Base-by-base conservation (phyloP, 2,329 filamentous ascomycete genomes). In the Diaporthe humulicola region DNA sequence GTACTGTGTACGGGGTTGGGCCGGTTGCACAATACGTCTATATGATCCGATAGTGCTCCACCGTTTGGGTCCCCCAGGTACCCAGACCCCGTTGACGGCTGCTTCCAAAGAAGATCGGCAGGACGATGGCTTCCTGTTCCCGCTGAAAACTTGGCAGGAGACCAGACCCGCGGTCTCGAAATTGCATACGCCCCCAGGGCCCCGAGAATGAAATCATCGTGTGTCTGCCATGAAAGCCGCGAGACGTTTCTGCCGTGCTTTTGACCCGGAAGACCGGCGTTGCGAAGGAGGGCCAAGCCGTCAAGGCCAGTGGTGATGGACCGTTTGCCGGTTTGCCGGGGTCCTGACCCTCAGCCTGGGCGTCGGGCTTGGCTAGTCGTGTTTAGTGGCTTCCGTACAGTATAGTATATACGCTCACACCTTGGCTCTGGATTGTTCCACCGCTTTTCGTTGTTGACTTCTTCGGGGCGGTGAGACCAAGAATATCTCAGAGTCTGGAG, bases 201-300 rank as follows among this genome's bases (percentile, higher is more conserved):
- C n/a, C 70, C 28, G 30, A 30, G 42, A 36, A 72, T 72, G 70
- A 72, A 61, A 64, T 72, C 70, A 72, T 72, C 12, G 57, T 50
- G 48, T 40, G 45, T 38, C 54, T 50, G 25, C 19, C 42, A 25
- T 15, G 28, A 36, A 30, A 40, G 15, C 70, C 12, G 22, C 9
- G n/a, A 28, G 48, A 30, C 14, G 9, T 30, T 5, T 40, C 70
- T 15, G 69, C 25, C 56, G 33, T 2, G n/a, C 19, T 3, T n/a
- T 25, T 38, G 45, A 42, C 57, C 28, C 33, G 56, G 22, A 15
- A 61, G 56, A 61, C 17, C 40, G 57, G 54, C 30, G 42, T 28
- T 17, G 19, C 22, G 38, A n/a, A 48, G 50, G 1, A 25, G 42
- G 12, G 10, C 25, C 14, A 6, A 12, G 30, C n/a, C 17, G 40